Conservation (phyloP, 805 yeast genomes). For the Suhomyces sp. region DNA sequence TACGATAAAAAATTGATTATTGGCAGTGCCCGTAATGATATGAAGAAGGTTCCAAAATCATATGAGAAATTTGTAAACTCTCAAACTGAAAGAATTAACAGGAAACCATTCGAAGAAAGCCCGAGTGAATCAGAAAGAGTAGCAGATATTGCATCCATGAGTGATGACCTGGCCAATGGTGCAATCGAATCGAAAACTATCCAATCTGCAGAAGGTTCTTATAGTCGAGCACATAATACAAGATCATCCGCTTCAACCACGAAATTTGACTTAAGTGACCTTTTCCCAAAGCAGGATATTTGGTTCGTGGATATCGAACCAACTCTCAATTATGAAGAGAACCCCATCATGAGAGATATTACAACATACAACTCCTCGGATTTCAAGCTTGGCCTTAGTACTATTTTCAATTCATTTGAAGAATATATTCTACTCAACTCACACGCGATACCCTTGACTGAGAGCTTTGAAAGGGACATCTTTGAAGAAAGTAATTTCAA, state of each 20-base stretch:
- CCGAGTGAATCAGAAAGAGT: neutral
- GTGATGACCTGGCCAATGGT: neutral
- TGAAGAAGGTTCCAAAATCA: too few species aligned
- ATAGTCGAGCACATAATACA: too few species aligned
- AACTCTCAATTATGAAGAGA: slow-evolving; percentile 14
- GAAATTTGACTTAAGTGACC: too few species aligned
- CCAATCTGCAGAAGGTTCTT: neutral
- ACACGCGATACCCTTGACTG: slow-evolving; percentile 25
- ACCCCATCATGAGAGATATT: neutral
- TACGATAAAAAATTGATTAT: slow-evolving; percentile 14
- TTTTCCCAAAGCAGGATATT: slow-evolving; percentile 23
- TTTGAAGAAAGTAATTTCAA: slow-evolving; percentile 21
- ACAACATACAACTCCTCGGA: slow-evolving; percentile 3
- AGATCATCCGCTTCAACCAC: too few species aligned
- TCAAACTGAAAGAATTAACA: too few species aligned
- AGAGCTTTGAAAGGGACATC: slow-evolving; percentile 11
- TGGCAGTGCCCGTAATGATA: slow-evolving; percentile 8
- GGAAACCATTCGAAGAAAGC: too few species aligned
- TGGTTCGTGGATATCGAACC: slow-evolving; percentile 28
- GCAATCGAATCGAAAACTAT: slow-evolving; percentile 1
- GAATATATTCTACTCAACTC: slow-evolving; percentile 29
- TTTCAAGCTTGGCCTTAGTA: slow-evolving; percentile 19
- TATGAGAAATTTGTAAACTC: too few species aligned
- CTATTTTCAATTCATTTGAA: slow-evolving; percentile 35
- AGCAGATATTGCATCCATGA: too few species aligned